Base-by-base conservation (phyloP, 805 yeast species). In the Saturnispora gosingensis region DNA sequence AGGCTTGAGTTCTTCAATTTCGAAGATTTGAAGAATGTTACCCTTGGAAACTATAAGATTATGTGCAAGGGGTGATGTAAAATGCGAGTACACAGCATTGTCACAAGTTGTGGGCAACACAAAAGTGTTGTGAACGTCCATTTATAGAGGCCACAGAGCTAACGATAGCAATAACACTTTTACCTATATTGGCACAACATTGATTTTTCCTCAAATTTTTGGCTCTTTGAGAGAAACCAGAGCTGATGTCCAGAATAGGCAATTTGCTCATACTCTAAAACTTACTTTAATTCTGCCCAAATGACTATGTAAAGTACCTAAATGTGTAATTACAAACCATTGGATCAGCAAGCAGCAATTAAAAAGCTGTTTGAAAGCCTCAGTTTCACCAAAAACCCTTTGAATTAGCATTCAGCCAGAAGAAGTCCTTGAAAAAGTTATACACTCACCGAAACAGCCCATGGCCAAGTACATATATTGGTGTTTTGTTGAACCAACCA, bases 81-180 rank as follows among this genome's bases (percentile, higher is more conserved):
- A 68, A 49, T 64, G 59, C 55, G 83, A 78, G 7, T 78, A 70
- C 24, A 81, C 56, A 45, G 84, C 73, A 54, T 78, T 79, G n/a
- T 83, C 66, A 38, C 86, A 87, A 57, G 81, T 77, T 2, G 95
- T 73, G 2, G 96, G 95, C 58, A 80, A 85, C 46, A 85, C 73
- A 58, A 88, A 73, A 64, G 85, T 88, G 57, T 83, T 81, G 65
- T 85, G 86, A 15, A 85, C 83, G 60, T 88, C 88, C 97, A 88
- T 88, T 13, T 27, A 15, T 18, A 27, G 18, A 25, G 27, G 32
- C 11, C 13, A 18, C 9, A 34, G 32, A 10, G 20, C 25, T 11
- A 27, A 18, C 8, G 15, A 13, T 30, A 30, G 34, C 34, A 30
- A 30, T 30, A 30, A 30, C 34, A 13, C n/a, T 30, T 9, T 2